These are phyloP conservation scores for Albizia julibrissin DNA, from an alignment of 306 rosid genomes.

Conservation along the genomic window DNA sequence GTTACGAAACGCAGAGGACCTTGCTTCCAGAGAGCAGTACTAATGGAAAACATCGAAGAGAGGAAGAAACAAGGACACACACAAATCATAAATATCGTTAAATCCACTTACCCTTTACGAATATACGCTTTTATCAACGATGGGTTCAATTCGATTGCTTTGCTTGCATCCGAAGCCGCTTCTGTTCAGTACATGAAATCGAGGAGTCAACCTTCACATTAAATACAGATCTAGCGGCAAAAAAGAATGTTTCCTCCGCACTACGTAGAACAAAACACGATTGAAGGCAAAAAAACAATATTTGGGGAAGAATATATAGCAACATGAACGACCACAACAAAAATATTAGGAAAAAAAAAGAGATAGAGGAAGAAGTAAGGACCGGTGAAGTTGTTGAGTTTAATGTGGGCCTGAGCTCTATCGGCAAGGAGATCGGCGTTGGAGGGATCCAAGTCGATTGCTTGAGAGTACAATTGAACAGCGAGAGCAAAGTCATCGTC, in stretches of 20 bases:
- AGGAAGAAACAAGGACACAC: background rate
- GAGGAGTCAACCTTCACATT: background rate
- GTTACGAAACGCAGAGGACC: background rate
- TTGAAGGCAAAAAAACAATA: no score
- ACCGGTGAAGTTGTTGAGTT: slow-evolving; percentile 67
- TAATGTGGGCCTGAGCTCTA: slow-evolving; percentile 69
- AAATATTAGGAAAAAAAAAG: background rate
- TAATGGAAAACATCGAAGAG: background rate
- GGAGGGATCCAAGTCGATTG: slow-evolving; percentile 40
- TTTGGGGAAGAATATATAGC: background rate
- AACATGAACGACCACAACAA: background rate
- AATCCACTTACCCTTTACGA: slow-evolving; percentile 71
- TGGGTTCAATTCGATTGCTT: slow-evolving; percentile 64
- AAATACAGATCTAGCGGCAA: background rate
- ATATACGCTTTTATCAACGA: slow-evolving; percentile 66
- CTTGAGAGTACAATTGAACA: slow-evolving; percentile 48
- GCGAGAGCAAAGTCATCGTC: slow-evolving; percentile 54
- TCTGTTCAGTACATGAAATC: slow-evolving; percentile 40
- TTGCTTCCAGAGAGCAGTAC: background rate
- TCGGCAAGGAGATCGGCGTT: slow-evolving; percentile 57
- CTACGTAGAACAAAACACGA: background rate
- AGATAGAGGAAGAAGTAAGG: background rate
- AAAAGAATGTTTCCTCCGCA: background rate
- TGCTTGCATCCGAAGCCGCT: slow-evolving; percentile 86
- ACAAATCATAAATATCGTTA: background rate